Base-by-base conservation (phyloP, 164 flowering plant genomes). In the Annona squamosa region DNA sequence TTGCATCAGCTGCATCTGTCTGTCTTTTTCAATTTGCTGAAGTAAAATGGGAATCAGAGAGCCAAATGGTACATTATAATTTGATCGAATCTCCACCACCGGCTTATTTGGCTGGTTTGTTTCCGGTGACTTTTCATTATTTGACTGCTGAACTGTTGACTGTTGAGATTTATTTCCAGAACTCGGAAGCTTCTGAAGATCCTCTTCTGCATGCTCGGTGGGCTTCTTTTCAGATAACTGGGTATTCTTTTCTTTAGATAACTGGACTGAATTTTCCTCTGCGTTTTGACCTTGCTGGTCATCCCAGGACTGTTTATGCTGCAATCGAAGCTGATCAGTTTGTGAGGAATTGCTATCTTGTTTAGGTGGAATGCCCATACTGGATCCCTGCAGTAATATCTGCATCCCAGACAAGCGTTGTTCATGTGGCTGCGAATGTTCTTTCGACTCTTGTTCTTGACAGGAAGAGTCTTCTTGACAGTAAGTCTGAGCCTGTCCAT, bases 11-110 rank as follows among this genome's bases (percentile, higher is more conserved):
- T 91, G 94, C 93, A 87, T 83, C 9, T 82, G 85, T 79, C 86
- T 89, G 74, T 95, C 99, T 77, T 89, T 88, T 76, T 93, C 97
- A 68, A 95, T 96, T 68, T 89, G 93, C 19, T 96, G 91, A 52
- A 78, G 18, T 72, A 91, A 81, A 4, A 85, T 79, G 2, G 98
- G 95, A 68, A 95, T 87, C 86, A 95, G 79, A 71, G 83, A 1
- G 41, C 76, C 89, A 90, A 93, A 88, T 2, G 97, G 90, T 44
- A 95, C 13, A 12, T 48, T 48, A 48, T 12, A 48, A 48, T 48
- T 48, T 48, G 57, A 48, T 48, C 12, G 6, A 48, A 5, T 63
- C 63, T 82, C 86, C 74, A 73, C 84, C 65, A 67, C 17, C 4
- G 82, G 57, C 62, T 70, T 84, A 74, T 76, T 82, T 12, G 81